These are phyloP conservation scores for Taxillus chinensis DNA, from an alignment of 164 flowering plant genomes.

Conservation along the genomic window DNA sequence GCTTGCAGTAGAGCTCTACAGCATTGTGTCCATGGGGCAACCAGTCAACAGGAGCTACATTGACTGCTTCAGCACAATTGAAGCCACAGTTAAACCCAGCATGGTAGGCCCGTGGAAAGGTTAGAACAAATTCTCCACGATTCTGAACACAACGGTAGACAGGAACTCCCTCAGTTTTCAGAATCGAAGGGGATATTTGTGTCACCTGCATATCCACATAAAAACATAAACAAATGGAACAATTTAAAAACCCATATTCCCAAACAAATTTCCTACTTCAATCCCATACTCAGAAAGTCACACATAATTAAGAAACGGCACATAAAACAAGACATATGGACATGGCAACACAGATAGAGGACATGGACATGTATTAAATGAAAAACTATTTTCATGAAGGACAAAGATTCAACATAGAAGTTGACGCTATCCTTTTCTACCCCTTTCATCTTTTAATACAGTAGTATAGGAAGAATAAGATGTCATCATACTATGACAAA, in stretches of 20 bases:
- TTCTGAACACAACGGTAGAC: slow-evolving; percentile 59
- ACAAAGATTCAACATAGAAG: no score
- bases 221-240: background rate
- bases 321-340: no score
- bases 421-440: no score
- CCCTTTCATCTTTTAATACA: no score
- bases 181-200: slow-evolving; percentile 57
- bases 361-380: no score
- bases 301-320: no score
- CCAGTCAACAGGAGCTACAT: slow-evolving; percentile 81
- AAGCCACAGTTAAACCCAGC: slow-evolving; percentile 72
- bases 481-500: no score
- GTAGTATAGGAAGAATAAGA: no score
- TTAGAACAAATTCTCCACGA: slow-evolving; percentile 68
- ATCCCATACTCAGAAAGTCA: background rate
- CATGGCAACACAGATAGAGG: no score
- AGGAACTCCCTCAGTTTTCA: slow-evolving; percentile 63
- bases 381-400: no score
- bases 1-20: slow-evolving; percentile 54
- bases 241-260: background rate
- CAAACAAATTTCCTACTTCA: background rate
- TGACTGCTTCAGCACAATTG: slow-evolving; percentile 83
- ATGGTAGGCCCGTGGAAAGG: slow-evolving; percentile 78
- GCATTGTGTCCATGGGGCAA: slow-evolving; percentile 73
- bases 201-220: slow-evolving; percentile 40